Conservation (phyloP, 257 asterid species). For the Linaria vulgaris region DNA sequence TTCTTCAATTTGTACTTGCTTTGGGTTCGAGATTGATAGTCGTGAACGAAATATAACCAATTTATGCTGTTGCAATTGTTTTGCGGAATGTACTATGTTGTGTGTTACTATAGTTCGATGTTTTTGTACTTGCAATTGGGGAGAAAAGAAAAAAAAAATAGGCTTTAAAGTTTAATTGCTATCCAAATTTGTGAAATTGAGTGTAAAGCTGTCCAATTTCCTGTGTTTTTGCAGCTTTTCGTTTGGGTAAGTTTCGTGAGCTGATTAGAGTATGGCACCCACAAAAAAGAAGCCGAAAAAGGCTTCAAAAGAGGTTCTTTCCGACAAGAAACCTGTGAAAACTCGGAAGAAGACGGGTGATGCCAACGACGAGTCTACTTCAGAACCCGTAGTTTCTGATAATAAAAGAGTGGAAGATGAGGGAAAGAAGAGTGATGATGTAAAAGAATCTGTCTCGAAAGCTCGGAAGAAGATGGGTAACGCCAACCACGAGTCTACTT, state of each 20-base stretch:
- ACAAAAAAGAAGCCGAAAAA: not conserved
- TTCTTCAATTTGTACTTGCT: not conserved
- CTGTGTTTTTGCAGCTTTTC: not conserved
- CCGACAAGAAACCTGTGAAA: constrained; percentile 22
- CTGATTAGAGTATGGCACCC: constrained; percentile 40
- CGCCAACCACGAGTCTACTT: constrained; percentile 15
- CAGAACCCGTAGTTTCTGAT: constrained; percentile 31
- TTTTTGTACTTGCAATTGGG: not conserved
- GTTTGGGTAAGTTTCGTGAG: constrained; percentile 11
- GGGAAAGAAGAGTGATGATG: constrained; percentile 24
- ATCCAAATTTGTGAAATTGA: not conserved
- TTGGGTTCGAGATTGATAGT: not conserved
- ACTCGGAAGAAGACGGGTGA: constrained; percentile 27
- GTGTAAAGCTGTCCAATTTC: not conserved
- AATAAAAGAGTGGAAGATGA: constrained; percentile 28
- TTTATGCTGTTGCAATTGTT: too few species aligned
- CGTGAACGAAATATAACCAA: too few species aligned
- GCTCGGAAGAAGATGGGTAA: constrained; percentile 28
- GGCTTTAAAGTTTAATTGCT: too few species aligned
- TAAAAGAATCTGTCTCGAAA: constrained; percentile 33
- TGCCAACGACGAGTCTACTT: constrained; percentile 15
- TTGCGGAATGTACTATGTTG: not conserved
- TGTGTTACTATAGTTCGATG: not conserved
- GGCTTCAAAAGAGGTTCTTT: not conserved
- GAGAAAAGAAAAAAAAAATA: not conserved